Evolutionary conservation across 345 rosid species (phyloP), one percentile per base, ranked within the genome.

Genomic region (Limnanthes douglasii): DNA sequence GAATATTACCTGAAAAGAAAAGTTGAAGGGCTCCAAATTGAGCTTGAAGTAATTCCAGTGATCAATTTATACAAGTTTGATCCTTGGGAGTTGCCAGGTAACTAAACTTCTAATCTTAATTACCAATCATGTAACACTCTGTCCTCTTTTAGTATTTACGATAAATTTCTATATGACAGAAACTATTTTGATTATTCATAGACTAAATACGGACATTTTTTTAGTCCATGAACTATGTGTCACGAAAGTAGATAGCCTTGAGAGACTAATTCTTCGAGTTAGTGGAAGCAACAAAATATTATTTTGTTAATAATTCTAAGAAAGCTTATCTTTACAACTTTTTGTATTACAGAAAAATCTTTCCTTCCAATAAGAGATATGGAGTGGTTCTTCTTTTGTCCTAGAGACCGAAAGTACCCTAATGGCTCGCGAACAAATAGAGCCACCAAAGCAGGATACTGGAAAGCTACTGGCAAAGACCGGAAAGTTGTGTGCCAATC

Each of bases 301-400:
- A n/a, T n/a, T n/a, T n/a, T n/a, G n/a, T n/a, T n/a, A n/a, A n/a
- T n/a, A n/a, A n/a, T n/a, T n/a, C n/a, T n/a, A n/a, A n/a, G n/a
- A n/a, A n/a, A n/a, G n/a, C n/a, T n/a, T n/a, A n/a, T n/a, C n/a
- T n/a, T n/a, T n/a, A n/a, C n/a, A n/a, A n/a, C n/a, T n/a, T n/a
- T n/a, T n/a, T n/a, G 6, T 19, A 34, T 42, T 65, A 54, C 73
- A 83, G 90, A 76, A 45, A 88, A 72, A 39, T 79, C 95, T 0
- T 75, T 78, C 57, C 86, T 88, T 38, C 83, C 90, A 0, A 61
- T 47, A 10, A 60, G 88, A 48, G 93, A 86, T 46, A 43, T 67
- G 88, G 93, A 83, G 28, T 83, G 94, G 95, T 88, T 83, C 73
- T 88, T 88, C 59, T 83, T 79, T 66, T 78, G 83, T 51, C 83